Evolutionary conservation across 108 stramenopile genomes (phyloP).

Genomic region (Chaetoceros muelleri): DNA sequence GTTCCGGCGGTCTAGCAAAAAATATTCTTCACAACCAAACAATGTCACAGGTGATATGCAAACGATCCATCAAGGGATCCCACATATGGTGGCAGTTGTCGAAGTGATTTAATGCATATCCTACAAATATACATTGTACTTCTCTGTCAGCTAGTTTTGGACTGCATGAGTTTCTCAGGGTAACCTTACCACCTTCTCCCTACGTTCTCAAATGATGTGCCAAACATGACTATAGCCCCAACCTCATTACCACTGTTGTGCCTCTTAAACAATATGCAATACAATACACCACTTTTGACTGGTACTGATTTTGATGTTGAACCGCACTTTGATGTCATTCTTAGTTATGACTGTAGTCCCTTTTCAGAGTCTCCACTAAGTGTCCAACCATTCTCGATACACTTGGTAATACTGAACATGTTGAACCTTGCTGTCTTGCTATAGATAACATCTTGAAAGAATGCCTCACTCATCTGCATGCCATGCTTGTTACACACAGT

Average conservation of each 20-base stretch:
- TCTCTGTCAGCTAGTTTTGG: conserved; percentile 13
- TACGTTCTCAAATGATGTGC: conserved; percentile 9
- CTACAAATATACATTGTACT: conserved; percentile 15
- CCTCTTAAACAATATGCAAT: background rate
- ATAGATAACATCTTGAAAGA: conserved; percentile 5
- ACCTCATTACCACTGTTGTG: background rate
- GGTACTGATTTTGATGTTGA: conserved; percentile 22
- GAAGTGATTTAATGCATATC: conserved; percentile 5
- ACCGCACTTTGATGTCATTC: conserved; percentile 5
- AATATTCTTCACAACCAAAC: conserved; percentile 26
- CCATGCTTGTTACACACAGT: conserved; percentile 2
- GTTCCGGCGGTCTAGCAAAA: no score
- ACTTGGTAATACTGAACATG: conserved; percentile 13
- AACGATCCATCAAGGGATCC: conserved; percentile 7
- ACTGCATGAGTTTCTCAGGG: background rate
- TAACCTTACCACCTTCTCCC: conserved; percentile 11
- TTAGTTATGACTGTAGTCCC: conserved; percentile 8
- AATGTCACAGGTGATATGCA: conserved; percentile 16
- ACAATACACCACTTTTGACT: conserved; percentile 11
- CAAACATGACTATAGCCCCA: background rate
- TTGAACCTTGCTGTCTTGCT: conserved; percentile 10
- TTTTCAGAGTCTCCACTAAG: conserved; percentile 12
- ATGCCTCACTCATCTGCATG: background rate
- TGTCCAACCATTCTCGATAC: conserved; percentile 11
- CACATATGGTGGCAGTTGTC: conserved; percentile 16